Percentiles rank a stretch among this genome's conserved stretches.
Conservation (phyloP, 352 stramenopile species). For the Blastocystis hominis region DNA sequence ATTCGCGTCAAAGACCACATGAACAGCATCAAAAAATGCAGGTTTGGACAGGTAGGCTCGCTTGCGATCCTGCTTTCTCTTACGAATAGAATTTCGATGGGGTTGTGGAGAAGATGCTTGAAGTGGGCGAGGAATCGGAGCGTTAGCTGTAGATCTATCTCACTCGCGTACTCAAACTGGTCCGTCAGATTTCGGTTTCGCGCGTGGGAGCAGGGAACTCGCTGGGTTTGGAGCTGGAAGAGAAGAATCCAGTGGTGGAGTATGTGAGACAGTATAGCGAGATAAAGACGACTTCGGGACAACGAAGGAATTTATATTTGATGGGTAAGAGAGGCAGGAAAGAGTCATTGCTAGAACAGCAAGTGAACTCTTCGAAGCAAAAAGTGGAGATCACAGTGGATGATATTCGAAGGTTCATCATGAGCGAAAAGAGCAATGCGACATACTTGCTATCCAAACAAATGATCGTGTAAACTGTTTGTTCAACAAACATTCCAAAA, state of each 20-base stretch:
- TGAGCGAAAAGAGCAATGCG: neutral
- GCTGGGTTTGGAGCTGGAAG: neutral
- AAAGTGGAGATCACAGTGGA: neutral
- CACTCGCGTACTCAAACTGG: neutral
- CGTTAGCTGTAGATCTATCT: neutral
- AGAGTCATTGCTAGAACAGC: neutral
- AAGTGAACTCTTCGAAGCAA: neutral
- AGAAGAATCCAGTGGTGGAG: neutral
- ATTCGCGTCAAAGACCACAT: neutral
- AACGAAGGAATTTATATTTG: neutral
- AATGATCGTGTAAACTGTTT: neutral
- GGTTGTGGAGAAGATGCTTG: neutral
- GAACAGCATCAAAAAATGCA: neutral
- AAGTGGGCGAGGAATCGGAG: neutral
- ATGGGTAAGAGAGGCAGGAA: neutral
- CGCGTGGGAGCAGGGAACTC: neutral
- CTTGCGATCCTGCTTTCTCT: neutral
- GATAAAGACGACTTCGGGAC: neutral
- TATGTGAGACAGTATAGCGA: neutral
- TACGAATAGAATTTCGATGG: slow-evolving; percentile 7
- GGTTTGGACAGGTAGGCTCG: neutral
- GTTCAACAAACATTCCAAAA: neutral
- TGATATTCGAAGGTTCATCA: slow-evolving; percentile 15
- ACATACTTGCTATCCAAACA: neutral
- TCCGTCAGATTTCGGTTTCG: neutral